Base-by-base conservation (phyloP, 1,139 yeast genomes). In the Ogataea hybrid region DNA sequence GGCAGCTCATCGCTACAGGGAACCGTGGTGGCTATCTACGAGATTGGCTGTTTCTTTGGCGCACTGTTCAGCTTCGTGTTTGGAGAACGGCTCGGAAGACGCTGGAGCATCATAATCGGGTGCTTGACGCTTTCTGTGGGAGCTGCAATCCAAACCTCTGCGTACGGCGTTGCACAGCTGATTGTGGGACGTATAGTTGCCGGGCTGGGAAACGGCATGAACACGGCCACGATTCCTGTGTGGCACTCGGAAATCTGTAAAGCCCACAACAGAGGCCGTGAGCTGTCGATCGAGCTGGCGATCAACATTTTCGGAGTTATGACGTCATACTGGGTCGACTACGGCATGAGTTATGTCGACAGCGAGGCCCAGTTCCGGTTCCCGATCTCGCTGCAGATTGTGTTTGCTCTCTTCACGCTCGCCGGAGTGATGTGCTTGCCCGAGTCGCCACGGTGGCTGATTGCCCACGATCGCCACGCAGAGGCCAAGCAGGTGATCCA, bases 211-310 rank as follows among this genome's bases (percentile, higher is more conserved):
- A 81, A 82, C 51, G 95, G 95, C 48, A 61, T 82, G 60, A 81
- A 80, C 57, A 84, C 90, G 15, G 82, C 89, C 23, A 82, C 92
- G 25, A 80, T 84, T 44, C 94, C 94, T 10, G 81, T 82, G 50
- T 84, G 86, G 80, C 87, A 84, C 62, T 77, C 90, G 0, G 95
- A 85, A 64, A 77, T 83, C 71, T 79, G 90, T 17, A 71, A 73
- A 48, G 81, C 90, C 7, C 76, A 77, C 53, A 74, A 76, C 57
- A 77, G 95, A 67, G 95, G 95, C 54, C 67, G 75, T 46, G 71
- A 82, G 58, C 87, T 84, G 39, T 75, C 77, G 56, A 66, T 81
- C 53, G 86, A 83, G 61, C 89, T 87, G 52, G 79, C 85, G 9
- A 75, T 82, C 46, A 77, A 81, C 49, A 85, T 86, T 36, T 68